A percentile compares a stretch with the other conserved stretches of the same genome.
phyloP scores from a whole-genome alignment of 768 basidiomycete species.

The Tulasnella sp. region DNA sequence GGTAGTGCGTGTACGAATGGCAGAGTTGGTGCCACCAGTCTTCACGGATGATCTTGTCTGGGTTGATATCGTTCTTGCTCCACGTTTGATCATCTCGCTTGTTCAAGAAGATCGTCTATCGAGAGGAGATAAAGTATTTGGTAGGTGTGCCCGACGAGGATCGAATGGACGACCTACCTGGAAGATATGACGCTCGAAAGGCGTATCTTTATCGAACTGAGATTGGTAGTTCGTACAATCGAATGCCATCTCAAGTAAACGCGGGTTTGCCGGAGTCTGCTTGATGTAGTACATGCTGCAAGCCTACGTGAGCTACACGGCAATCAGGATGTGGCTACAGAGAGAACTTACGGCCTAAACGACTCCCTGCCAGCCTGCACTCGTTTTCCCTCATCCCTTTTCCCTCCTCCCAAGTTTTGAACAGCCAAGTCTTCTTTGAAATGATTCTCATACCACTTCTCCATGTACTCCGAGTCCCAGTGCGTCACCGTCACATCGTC shows the following conservation, averaged over 20 bases:
- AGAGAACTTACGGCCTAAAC: not conserved
- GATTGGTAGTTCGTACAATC: constrained; percentile 39
- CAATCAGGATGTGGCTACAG: too few species aligned
- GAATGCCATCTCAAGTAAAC: constrained; percentile 3
- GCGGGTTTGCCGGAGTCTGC: not conserved
- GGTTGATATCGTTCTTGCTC: constrained; percentile 9
- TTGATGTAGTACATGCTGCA: constrained; percentile 9
- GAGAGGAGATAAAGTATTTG: not conserved
- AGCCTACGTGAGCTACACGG: not conserved
- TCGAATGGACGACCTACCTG: constrained; percentile 2
- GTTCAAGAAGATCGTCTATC: constrained; percentile 16
- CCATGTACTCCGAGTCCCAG: constrained; percentile 35
- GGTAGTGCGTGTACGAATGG: constrained; percentile 23
- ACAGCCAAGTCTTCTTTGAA: not conserved
- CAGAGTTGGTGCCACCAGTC: constrained; percentile 17
- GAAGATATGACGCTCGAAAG: constrained; percentile 14
- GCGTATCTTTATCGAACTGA: constrained; percentile 20
- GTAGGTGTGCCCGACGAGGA: not conserved
- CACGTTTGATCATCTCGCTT: constrained; percentile 10
- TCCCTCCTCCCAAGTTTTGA: not conserved
- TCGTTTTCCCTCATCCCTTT: not conserved
- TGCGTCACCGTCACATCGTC: constrained; percentile 42
- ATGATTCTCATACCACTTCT: constrained; percentile 5
- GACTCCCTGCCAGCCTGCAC: not conserved
- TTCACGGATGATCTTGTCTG: constrained; percentile 12